Base-by-base conservation (phyloP, 2,329 filamentous ascomycete genomes). In the Huntiella decipiens region DNA sequence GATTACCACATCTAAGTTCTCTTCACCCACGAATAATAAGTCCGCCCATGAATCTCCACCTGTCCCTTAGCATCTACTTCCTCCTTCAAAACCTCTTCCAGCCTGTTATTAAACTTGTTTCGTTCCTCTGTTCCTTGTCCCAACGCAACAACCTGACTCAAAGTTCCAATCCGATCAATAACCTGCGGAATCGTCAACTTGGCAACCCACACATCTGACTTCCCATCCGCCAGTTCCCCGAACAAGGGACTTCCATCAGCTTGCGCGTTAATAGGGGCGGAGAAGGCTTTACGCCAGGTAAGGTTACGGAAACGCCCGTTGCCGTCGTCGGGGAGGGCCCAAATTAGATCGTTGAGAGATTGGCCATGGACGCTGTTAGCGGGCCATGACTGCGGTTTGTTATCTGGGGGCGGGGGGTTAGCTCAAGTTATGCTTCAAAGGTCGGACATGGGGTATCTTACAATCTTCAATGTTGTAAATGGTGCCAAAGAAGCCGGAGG, bases 381-480 rank as follows among this genome's bases (percentile, higher is more conserved):
- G 4, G 62, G 56, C 70, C 76, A 79, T 3, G 57, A 58, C 45
- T 59, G 56, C 0, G 77, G 74, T 41, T 76, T 70, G 56, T 83
- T 83, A 56, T 82, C 75, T 79, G 51, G 28, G 12, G 5, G 44
- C 39, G 12, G n/a, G 5, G 11, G 16, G 39, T 36, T 6, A 28
- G 31, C 35, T 43, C 15, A 3, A n/a, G 4, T 12, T n/a, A 15
- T 38, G 32, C 17, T 28, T 19, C n/a, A 11, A 31, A n/a, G 32
- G 38, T 10, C 16, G 8, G 6, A 35, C 13, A 17, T 61, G 68
- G 5, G 6, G 33, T 16, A 17, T 61, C 68, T 55, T 60, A 78
- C 77, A 82, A 52, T 81, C 75, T 57, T 83, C 79, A 49, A 78
- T 64, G 53, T 83, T 84, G 80, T 81, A 85, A 45, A 85, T 76